Base-by-base conservation (phyloP, 495 filamentous ascomycete species). In the Daldinia caldariorum region DNA sequence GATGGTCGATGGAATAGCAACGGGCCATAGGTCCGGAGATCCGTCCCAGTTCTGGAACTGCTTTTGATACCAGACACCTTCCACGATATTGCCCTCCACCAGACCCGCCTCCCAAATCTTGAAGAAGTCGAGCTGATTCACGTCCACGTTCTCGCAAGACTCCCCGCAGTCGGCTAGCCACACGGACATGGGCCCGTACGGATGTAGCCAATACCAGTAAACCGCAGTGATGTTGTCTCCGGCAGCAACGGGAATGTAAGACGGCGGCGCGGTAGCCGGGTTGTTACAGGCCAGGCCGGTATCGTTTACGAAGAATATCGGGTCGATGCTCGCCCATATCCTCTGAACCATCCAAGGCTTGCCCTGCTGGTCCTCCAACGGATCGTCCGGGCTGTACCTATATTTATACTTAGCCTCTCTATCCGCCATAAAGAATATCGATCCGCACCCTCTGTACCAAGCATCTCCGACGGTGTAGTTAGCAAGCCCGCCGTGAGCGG, bases 91-190 rank as follows among this genome's bases (percentile, higher is more conserved):
- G 1, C 76, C 76, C 5, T 79, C 77, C n/a, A 87, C 51, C 34
- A 86, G 43, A 0, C 84, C 84, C 2, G 76, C 80, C 59, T 87
- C 79, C 77, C 82, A 84, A 69, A 86, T 85, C 70, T 87, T 86
- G 73, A 85, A 87, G 78, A 82, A 87, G 6, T 78, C 65, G 14
- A 73, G 70, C 35, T 75, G 58, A 34, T 74, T 80, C 38, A 83
- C 77, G 63, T 86, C 68, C 29, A 76, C 80, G 34, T 57, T 66
- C 5, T 68, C 66, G 61, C 83, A 87, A 14, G 77, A 77, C 29
- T 60, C 76, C 12, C 72, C 78, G 66, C 83, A 84, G 18, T 76
- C 74, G 10, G 84, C 80, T 13, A 86, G 74, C 79, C 83, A 86
- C 5, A 80, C 79, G 0, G 79, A 78, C 79, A 86, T 84, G 6